Evolutionary conservation across 1,139 yeast genomes (phyloP).

Genomic region (Nadsonia commutata): DNA sequence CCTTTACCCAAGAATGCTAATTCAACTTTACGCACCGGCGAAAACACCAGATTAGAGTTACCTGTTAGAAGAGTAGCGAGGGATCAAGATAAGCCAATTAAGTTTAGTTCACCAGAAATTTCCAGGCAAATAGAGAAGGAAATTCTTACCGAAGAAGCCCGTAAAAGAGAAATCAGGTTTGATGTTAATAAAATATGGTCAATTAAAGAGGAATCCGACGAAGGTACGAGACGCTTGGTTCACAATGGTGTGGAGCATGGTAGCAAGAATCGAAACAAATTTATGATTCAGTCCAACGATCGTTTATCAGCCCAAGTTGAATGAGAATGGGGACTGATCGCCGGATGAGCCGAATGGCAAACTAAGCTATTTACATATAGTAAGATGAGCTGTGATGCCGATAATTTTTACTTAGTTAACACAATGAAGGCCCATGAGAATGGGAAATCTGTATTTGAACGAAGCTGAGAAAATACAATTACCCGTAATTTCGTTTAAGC

Average conservation of each 20-base stretch:
- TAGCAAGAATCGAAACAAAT: neutral
- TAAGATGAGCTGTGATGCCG: neutral
- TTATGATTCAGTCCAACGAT: neutral
- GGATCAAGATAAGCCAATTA: neutral
- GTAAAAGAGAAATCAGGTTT: neutral
- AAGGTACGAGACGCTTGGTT: neutral
- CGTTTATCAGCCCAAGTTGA: neutral
- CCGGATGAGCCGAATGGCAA: neutral
- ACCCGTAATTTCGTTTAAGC: neutral
- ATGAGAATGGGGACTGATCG: neutral
- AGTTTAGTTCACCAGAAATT: neutral
- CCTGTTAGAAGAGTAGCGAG: neutral
- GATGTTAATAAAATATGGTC: neutral
- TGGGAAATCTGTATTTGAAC: neutral
- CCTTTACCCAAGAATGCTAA: neutral
- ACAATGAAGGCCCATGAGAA: neutral
- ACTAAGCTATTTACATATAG: neutral
- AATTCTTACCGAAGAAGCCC: neutral
- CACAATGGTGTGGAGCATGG: neutral
- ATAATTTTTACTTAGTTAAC: neutral
- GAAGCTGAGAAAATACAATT: neutral
- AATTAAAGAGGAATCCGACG: neutral
- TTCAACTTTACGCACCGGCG: neutral
- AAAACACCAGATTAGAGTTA: neutral
- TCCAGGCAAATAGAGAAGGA: neutral